Evolutionary conservation across 805 yeast species (phyloP).

Genomic region (Suhomyces vadensis): DNA sequence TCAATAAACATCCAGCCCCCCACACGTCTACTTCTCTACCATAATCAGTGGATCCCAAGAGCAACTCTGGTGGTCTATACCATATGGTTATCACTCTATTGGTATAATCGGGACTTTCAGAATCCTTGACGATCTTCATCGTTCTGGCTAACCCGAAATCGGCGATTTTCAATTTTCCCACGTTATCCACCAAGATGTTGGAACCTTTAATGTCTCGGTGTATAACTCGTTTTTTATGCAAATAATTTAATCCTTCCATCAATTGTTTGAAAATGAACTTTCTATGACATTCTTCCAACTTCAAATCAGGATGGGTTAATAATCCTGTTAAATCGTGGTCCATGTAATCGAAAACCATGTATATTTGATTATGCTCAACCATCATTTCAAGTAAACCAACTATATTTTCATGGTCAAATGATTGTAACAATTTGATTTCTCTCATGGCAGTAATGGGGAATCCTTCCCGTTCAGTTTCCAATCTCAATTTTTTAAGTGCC

Average conservation of each 20-base stretch:
- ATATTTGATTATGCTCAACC: conserved; percentile 73
- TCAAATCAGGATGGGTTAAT: conserved; percentile 70
- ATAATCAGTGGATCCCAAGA: conserved; percentile 87
- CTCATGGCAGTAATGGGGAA: conserved; percentile 95
- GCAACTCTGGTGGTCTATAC: conserved; percentile 95
- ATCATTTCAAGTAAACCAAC: conserved; percentile 86
- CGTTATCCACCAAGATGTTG: conserved; percentile 63
- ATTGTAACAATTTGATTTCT: conserved; percentile 83
- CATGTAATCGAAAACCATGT: conserved; percentile 91
- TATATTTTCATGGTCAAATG: conserved; percentile 78
- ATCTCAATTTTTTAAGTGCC: conserved; percentile 82
- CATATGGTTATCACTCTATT: conserved; percentile 94
- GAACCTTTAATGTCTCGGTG: conserved; percentile 86
- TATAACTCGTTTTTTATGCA: conserved; percentile 66
- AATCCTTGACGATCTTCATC: conserved; percentile 56
- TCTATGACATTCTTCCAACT: conserved; percentile 60
- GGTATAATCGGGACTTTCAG: conserved; percentile 76
- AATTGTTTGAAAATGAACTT: conserved; percentile 68
- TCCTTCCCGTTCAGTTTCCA: conserved; percentile 90
- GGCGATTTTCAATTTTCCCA: conserved; percentile 68
- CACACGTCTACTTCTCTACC: conserved; percentile 92
- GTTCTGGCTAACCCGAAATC: conserved; percentile 82
- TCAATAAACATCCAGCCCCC: conserved; percentile 92
- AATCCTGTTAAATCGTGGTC: conserved; percentile 92
- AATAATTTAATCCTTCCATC: conserved; percentile 65